Evolutionary conservation across 805 yeast genomes (phyloP).

Genomic region (Deakozyma indianensis): DNA sequence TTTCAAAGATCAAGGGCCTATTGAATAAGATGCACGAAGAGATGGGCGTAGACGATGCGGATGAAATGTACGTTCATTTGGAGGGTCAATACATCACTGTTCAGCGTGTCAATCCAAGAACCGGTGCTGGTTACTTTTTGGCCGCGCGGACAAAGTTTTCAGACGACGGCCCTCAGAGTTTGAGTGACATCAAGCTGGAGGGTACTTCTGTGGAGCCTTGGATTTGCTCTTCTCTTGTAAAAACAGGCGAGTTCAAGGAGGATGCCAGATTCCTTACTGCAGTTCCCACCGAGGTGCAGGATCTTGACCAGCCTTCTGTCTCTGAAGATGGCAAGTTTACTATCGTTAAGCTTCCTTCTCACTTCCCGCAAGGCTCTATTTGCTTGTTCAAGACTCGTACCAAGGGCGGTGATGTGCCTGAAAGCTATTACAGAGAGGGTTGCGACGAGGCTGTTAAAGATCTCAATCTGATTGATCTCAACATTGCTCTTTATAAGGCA

Average conservation of each 20-base stretch:
- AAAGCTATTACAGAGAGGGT: conserved; percentile 54
- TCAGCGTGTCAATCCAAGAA: conserved; percentile 68
- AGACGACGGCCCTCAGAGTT: conserved; percentile 22
- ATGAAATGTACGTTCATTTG: conserved; percentile 89
- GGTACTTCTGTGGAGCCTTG: conserved; percentile 26
- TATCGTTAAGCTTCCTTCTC: conserved; percentile 36
- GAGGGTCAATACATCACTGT: conserved; percentile 86
- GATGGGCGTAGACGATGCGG: conserved; percentile 38
- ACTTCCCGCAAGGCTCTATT: conserved; percentile 81
- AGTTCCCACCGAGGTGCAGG: conserved; percentile 48
- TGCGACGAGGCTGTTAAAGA: conserved; percentile 58
- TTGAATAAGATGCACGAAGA: conserved; percentile 23
- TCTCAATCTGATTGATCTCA: conserved; percentile 54
- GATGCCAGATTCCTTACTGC: conserved; percentile 29
- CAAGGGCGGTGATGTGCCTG: conserved; percentile 51
- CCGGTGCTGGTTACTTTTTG: conserved; percentile 80
- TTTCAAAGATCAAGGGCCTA: conserved; percentile 49
- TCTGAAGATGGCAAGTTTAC: conserved; percentile 33
- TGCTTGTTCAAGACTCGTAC: conserved; percentile 67
- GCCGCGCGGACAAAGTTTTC: conserved; percentile 74
- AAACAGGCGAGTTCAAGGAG: conserved; percentile 23
- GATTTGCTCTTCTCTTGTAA: conserved; percentile 42
- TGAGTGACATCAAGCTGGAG: conserved; percentile 19
- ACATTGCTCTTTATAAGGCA: conserved; percentile 59
- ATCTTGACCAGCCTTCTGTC: conserved; percentile 36